phyloP scores from a whole-genome alignment of 345 rosid genomes.

The Citrus mangshanensis region DNA sequence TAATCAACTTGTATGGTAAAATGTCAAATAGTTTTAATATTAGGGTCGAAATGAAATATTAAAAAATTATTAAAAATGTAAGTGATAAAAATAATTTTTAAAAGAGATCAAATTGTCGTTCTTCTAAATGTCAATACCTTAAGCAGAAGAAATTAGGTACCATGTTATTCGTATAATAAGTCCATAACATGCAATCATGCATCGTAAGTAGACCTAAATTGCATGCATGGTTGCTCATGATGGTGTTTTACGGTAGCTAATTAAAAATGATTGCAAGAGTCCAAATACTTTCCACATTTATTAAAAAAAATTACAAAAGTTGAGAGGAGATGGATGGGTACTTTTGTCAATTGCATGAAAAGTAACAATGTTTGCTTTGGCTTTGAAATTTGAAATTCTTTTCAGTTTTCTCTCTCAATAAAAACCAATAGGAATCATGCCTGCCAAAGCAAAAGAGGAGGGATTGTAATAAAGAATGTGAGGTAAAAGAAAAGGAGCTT shows the following conservation, averaged over 20 bases:
- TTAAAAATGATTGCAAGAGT: constrained; percentile 29
- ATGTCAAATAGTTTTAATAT: no score
- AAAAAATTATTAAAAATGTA: no score
- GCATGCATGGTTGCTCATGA: constrained; percentile 16
- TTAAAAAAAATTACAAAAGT: not conserved
- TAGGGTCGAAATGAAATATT: no score
- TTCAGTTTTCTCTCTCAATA: constrained; percentile 21
- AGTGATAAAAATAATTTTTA: no score
- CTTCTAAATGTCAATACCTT: not conserved
- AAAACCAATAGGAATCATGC: constrained; percentile 40
- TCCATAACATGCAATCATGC: not conserved
- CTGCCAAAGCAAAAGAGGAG: constrained; percentile 54
- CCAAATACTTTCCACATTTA: not conserved
- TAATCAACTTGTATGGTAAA: no score
- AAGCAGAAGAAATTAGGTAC: no score
- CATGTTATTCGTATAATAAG: no score
- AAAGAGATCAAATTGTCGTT: fast-evolving
- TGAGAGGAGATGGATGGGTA: constrained; percentile 21
- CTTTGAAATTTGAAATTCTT: constrained; percentile 43
- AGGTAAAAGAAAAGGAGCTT: constrained; percentile 28
- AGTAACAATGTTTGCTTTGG: constrained; percentile 43
- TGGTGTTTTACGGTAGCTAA: constrained; percentile 15
- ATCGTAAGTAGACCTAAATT: not conserved
- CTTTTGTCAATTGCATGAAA: constrained; percentile 44
- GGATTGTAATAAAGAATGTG: constrained; percentile 42